Conservation (phyloP, 2,329 filamentous ascomycete species). For the Berkeleyomyces rouxiae region DNA sequence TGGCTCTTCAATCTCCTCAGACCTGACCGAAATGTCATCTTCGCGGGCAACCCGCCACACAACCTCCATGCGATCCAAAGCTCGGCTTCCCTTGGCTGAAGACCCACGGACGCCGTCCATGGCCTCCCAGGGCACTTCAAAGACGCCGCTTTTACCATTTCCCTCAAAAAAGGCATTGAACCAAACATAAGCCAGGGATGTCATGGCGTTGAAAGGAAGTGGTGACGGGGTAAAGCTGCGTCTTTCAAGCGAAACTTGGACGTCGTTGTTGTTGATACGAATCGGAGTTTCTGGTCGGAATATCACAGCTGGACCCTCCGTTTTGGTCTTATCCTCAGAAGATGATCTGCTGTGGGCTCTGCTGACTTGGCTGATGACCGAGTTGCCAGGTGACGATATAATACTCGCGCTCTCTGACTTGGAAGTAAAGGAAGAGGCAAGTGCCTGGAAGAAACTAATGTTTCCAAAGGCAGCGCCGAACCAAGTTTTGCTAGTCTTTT, state of each 20-base stretch:
- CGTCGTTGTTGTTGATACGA: constrained; percentile 61
- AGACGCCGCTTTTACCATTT: constrained; percentile 40
- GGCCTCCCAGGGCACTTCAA: constrained; percentile 41
- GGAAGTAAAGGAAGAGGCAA: constrained; percentile 12
- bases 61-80: constrained; percentile 67
- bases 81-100: constrained; percentile 60
- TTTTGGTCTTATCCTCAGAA: constrained; percentile 11
- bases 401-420: constrained; percentile 11
- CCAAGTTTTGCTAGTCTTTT: constrained; percentile 12
- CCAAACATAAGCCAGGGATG: constrained; percentile 87
- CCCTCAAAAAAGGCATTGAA: constrained; percentile 94
- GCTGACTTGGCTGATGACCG: constrained; percentile 3
- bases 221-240: constrained; percentile 62
- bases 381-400: constrained; percentile 8
- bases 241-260: constrained; percentile 80
- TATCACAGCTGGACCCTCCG: constrained; percentile 48
- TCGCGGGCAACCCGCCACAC: constrained; percentile 48
- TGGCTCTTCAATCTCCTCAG: constrained; percentile 39
- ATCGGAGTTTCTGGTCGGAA: constrained; percentile 56
- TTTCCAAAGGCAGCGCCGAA: constrained; percentile 12
- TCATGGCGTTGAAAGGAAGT: constrained; percentile 78
- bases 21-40: constrained; percentile 15
- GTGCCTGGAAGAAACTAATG: constrained; percentile 13
- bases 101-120: constrained; percentile 95
- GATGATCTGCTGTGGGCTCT: constrained; percentile 6